These are phyloP conservation scores for Gossypium ekmanianum DNA, from an alignment of 345 rosid species.

Conservation along the genomic window DNA sequence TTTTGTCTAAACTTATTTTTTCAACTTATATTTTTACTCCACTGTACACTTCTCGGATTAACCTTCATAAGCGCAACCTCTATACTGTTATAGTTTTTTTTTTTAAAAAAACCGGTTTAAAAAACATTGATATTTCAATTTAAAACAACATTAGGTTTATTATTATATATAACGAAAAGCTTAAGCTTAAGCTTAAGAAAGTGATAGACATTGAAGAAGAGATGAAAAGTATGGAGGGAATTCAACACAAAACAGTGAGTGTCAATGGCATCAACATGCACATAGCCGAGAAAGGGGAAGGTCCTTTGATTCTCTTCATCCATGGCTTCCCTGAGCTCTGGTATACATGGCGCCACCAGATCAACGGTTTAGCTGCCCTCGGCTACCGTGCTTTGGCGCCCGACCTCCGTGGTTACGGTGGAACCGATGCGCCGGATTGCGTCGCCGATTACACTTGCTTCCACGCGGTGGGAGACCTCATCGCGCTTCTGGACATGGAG, in stretches of 20 bases:
- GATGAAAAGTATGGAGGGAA: constrained; percentile 3
- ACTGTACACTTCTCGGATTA: fast-evolving
- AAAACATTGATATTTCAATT: too few species aligned
- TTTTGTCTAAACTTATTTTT: too few species aligned
- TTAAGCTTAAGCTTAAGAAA: not conserved
- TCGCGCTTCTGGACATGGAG: constrained; percentile 46
- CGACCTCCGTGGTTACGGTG: constrained; percentile 65
- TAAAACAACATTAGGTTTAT: too few species aligned
- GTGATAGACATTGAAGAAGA: not conserved
- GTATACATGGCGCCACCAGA: constrained; percentile 79
- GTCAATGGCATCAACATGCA: constrained; percentile 27
- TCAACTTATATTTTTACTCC: too few species aligned
- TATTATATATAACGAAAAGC: too few species aligned
- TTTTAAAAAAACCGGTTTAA: too few species aligned
- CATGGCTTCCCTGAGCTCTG: constrained; percentile 78
- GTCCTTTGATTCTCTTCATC: constrained; percentile 50
- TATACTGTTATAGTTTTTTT: too few species aligned
- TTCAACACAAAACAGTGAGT: constrained; percentile 7
- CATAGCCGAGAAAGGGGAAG: constrained; percentile 51
- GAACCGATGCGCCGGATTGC: constrained; percentile 44
- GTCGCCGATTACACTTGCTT: constrained; percentile 41
- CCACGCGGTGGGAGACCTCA: constrained; percentile 49
- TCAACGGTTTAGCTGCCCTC: constrained; percentile 37
- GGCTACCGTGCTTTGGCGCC: constrained; percentile 69
- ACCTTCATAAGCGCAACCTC: fast-evolving